A percentile compares a stretch with the other conserved stretches of the same genome.
phyloP scores from a whole-genome alignment of 2,329 filamentous ascomycete species.

The Pestalotiopsis sp. region DNA sequence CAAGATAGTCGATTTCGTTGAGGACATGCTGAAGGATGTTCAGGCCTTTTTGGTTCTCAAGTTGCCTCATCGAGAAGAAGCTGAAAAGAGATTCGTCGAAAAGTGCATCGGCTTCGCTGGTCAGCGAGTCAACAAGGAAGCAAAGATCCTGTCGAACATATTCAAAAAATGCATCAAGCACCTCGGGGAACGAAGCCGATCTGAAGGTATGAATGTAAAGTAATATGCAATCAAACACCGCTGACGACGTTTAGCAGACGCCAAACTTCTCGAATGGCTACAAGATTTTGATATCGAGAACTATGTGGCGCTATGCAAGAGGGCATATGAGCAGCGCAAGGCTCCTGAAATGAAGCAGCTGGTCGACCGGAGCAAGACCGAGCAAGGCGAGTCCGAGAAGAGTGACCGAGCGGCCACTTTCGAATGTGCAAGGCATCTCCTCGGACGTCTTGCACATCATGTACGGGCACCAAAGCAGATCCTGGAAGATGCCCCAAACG shows the following conservation, averaged over 20 bases:
- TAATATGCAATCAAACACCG: background rate
- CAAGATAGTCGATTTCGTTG: constrained; percentile 34
- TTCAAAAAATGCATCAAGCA: background rate
- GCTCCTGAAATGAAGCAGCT: constrained; percentile 1
- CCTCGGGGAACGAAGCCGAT: background rate
- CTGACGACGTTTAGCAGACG: background rate
- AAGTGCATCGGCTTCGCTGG: constrained; percentile 22
- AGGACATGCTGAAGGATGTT: constrained; percentile 23
- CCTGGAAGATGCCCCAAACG: constrained; percentile 30
- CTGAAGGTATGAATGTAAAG: background rate
- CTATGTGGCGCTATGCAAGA: background rate
- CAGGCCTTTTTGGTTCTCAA: constrained; percentile 10
- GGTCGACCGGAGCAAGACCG: background rate
- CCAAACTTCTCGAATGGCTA: background rate
- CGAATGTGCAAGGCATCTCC: constrained; percentile 36
- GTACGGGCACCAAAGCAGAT: constrained; percentile 41
- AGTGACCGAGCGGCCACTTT: constrained; percentile 22
- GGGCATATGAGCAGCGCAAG: constrained; percentile 11
- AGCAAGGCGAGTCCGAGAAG: background rate
- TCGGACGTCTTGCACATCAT: constrained; percentile 48
- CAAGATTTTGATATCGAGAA: background rate
- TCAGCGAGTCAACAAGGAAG: constrained; percentile 19
- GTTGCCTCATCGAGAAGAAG: background rate
- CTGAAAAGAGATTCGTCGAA: constrained; percentile 20
- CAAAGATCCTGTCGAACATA: background rate